Conservation (phyloP, 441 rosid genomes). For the California macrophylla region DNA sequence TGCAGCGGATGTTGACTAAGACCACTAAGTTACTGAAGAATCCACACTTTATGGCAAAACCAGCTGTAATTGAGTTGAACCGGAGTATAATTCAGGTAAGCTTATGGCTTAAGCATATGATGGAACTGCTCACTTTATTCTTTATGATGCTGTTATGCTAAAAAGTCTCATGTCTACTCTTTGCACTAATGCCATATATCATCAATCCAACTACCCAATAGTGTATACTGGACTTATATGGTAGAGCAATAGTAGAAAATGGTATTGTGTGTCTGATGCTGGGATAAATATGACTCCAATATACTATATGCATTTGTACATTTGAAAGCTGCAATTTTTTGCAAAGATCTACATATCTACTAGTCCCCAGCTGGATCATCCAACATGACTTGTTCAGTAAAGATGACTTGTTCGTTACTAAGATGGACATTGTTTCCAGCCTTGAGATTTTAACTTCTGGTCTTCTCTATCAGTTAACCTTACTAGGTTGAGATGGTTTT, state of each 20-base stretch:
- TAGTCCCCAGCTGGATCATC: not conserved
- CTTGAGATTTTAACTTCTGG: not conserved
- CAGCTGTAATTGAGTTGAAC: slow-evolving; percentile 69
- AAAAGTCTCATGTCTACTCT: not conserved
- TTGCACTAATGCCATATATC: not conserved
- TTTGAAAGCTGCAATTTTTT: not conserved
- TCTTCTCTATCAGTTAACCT: not conserved
- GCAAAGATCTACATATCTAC: not conserved
- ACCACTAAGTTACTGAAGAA: slow-evolving; percentile 66
- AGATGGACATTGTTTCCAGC: not conserved
- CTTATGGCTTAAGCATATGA: not conserved
- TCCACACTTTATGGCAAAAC: slow-evolving; percentile 77
- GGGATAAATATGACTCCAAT: not conserved
- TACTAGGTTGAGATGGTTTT: not conserved
- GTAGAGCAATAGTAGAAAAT: not conserved
- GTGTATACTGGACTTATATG: not conserved
- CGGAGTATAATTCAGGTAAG: slow-evolving; percentile 63
- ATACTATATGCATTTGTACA: not conserved
- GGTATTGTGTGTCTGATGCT: not conserved
- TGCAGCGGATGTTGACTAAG: slow-evolving; percentile 63
- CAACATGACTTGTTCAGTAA: not conserved
- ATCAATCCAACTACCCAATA: not conserved
- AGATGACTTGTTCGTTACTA: not conserved
- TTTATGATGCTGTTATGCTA: not conserved
- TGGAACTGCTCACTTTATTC: slow-evolving; percentile 11